Percentiles rank a stretch among this genome's conserved stretches.
Conservation (phyloP, 2,329 filamentous ascomycete genomes). For the Trichothecium sympodiale region DNA sequence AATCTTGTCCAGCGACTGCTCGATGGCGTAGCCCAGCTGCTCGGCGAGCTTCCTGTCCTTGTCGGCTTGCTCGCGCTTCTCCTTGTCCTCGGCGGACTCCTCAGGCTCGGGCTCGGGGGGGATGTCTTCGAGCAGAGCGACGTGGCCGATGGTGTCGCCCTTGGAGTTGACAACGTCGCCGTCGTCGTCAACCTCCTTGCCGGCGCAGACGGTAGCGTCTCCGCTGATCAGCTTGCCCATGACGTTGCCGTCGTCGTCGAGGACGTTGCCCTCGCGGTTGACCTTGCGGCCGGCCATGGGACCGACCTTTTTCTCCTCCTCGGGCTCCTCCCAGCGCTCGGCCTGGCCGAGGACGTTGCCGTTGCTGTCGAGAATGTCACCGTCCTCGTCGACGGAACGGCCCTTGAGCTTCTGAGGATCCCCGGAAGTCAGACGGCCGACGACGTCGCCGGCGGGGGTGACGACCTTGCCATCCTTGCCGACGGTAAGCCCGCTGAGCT, state of each 20-base stretch:
- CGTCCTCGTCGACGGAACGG: slow-evolving; percentile 67
- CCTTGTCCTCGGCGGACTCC: slow-evolving; percentile 34
- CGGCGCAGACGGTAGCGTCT: slow-evolving; percentile 51
- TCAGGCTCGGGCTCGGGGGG: slow-evolving; percentile 35
- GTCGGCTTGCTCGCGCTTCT: slow-evolving; percentile 43
- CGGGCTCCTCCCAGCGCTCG: slow-evolving; percentile 46
- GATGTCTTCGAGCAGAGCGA: slow-evolving; percentile 53
- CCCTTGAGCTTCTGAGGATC: slow-evolving; percentile 64
- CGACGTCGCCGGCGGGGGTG: slow-evolving; percentile 55
- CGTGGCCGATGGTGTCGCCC: slow-evolving; percentile 55
- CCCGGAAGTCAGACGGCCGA: slow-evolving; percentile 60
- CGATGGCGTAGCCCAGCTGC: slow-evolving; percentile 62
- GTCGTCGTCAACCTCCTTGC: slow-evolving; percentile 60
- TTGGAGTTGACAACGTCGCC: slow-evolving; percentile 62
- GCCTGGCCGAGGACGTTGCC: slow-evolving; percentile 47
- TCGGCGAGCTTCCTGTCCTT: slow-evolving; percentile 67
- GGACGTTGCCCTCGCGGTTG: slow-evolving; percentile 47
- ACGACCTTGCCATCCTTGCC: slow-evolving; percentile 59
- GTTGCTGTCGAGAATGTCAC: slow-evolving; percentile 71
- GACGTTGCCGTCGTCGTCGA: slow-evolving; percentile 46
- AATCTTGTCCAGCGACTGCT: slow-evolving; percentile 72
- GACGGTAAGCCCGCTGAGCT: slow-evolving; percentile 53
- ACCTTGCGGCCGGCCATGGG: slow-evolving; percentile 43
- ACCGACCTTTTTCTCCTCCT: slow-evolving; percentile 34
- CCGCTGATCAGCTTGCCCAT: slow-evolving; percentile 60